Base-by-base conservation (phyloP, 2,329 filamentous ascomycete genomes). In the Arthroderma sp. region DNA sequence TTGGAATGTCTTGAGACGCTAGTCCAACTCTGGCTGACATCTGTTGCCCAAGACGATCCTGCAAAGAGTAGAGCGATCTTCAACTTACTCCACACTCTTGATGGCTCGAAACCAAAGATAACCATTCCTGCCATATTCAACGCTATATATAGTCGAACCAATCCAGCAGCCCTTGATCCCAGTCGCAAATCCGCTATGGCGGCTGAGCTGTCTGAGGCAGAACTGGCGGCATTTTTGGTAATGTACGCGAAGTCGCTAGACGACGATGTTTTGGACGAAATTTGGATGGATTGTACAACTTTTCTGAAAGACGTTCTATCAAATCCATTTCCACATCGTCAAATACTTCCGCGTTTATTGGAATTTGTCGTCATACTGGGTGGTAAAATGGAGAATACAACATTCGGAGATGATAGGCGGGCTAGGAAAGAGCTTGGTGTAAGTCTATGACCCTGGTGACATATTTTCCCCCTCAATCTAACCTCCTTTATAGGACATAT, bases 261-360 rank as follows among this genome's bases (percentile, higher is more conserved):
- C 57, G 91, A 98, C 56, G 91, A 98, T 67, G 84, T 91, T 10
- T 89, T 95, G 75, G 91, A 98, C 56, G 91, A 98, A 63, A 94
- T 98, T 40, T 98, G 91, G 91, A 74, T 80, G 36, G 89, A 98
- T 59, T 98, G 89, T 61, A 86, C 88, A 56, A 77, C 82, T 0
- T 98, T 98, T 61, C 64, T 96, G 48, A 83, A 80, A 50, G 93
- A 98, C 59, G 75, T 98, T 29, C 72, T 98, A 29, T 80, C 82
- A 27, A 98, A 98, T 57, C 93, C 91, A 1, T 86, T 98, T 56
- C 91, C 91, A 2, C 89, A 98, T 65, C 75, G 91, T 45, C 88
- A 95, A 58, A 89, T 88, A 5, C 65, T 98, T 34, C 85, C 91
- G 5, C 80, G 81, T 42, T 68, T 98, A 38, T 69, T 98, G 8